These are phyloP conservation scores for Oxytropis ochrocephala DNA, from an alignment of 306 rosid species.

Conservation along the genomic window DNA sequence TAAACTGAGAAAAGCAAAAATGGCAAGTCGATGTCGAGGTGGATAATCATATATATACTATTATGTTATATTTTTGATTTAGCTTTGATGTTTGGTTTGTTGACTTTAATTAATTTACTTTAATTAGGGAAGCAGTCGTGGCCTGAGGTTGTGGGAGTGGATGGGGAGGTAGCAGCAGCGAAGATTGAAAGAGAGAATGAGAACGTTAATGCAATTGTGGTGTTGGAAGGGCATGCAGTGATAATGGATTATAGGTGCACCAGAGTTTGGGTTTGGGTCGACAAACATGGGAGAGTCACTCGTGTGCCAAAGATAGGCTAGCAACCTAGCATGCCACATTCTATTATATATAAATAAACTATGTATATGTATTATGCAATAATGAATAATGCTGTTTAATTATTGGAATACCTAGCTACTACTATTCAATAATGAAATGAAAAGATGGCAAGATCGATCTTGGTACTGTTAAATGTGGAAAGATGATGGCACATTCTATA, in stretches of 20 bases:
- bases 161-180: conserved; percentile 20
- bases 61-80: not conserved
- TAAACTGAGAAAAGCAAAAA: not conserved
- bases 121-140: conserved; percentile 31
- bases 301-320: conserved; percentile 17
- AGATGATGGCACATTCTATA: no score
- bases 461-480: no score
- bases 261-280: conserved; percentile 35
- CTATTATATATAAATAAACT: not conserved
- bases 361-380: not conserved
- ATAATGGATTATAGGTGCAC: not conserved
- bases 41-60: not conserved
- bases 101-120: not conserved
- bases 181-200: conserved; percentile 29
- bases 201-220: conserved; percentile 8
- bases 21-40: conserved; percentile 8
- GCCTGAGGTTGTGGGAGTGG: conserved; percentile 39
- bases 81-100: not conserved
- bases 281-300: conserved; percentile 12
- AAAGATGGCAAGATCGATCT: no score
- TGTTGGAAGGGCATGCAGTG: conserved; percentile 17
- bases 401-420: no score
- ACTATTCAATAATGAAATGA: no score
- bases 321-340: not conserved
- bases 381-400: not conserved